phyloP scores from a whole-genome alignment of 257 asterid genomes.

The Euphrasia confusa region DNA sequence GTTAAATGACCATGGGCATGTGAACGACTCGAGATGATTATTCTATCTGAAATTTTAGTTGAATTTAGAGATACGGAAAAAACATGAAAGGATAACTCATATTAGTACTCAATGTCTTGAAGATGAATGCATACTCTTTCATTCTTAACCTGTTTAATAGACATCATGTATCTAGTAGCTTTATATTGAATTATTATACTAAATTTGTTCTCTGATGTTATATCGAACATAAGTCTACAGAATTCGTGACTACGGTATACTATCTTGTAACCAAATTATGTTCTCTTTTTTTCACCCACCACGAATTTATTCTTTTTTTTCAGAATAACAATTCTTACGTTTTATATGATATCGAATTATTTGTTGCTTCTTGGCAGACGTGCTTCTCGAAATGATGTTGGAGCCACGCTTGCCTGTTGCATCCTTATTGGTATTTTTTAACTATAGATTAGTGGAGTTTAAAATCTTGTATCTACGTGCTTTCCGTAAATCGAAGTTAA shows the following conservation, averaged over 20 bases:
- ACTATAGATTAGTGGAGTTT: not conserved
- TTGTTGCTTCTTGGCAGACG: constrained; percentile 49
- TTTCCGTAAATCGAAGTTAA: too few relatives aligned
- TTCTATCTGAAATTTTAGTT: not conserved
- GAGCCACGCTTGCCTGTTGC: constrained; percentile 55
- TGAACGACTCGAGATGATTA: constrained; percentile 2
- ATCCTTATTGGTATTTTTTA: constrained; percentile 48
- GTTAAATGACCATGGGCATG: not conserved
- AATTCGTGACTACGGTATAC: constrained; percentile 1
- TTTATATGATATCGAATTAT: constrained; percentile 27
- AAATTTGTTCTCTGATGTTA: not conserved
- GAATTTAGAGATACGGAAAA: not conserved
- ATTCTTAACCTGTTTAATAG: not conserved
- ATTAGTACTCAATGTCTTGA: not conserved
- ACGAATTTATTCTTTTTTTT: not conserved
- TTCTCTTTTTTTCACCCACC: constrained; percentile 9
- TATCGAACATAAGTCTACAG: not conserved
- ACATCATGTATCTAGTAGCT: constrained; percentile 1
- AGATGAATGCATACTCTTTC: constrained; percentile 6
- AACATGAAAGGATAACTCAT: constrained; percentile 4
- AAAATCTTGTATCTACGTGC: constrained; percentile 19
- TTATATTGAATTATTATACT: not conserved
- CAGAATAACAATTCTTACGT: not conserved
- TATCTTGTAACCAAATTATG: not conserved
- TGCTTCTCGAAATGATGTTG: constrained; percentile 58